Percentiles rank a stretch among this genome's conserved stretches.
Conservation (phyloP, 2,329 filamentous ascomycete genomes). For the Trichoderma sp. region DNA sequence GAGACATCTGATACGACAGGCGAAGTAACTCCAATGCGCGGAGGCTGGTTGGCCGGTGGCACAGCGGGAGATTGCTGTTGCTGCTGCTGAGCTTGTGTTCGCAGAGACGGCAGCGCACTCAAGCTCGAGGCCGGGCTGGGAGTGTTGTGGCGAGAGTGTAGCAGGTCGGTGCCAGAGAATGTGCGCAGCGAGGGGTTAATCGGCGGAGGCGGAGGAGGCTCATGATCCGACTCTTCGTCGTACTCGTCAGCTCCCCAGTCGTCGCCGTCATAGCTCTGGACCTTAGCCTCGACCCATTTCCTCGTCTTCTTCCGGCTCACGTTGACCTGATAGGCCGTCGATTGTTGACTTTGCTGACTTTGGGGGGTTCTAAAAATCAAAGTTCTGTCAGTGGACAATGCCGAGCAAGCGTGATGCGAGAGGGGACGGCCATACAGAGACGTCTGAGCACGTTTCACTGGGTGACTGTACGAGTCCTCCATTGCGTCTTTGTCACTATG, state of each 20-base stretch:
- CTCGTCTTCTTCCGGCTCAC: constrained; percentile 85
- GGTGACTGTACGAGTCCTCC: constrained; percentile 19
- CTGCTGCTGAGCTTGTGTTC: neutral
- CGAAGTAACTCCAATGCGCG: constrained; percentile 1
- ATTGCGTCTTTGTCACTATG: constrained; percentile 17
- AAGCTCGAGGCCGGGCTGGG: constrained; percentile 8
- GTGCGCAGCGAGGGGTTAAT: constrained; percentile 14
- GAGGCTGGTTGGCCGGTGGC: neutral
- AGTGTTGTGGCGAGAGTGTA: constrained; percentile 13
- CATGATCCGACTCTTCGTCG: constrained; percentile 43
- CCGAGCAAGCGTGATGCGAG: neutral
- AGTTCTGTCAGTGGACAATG: neutral
- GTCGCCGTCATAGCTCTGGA: constrained; percentile 83
- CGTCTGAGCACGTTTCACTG: constrained; percentile 16
- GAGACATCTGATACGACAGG: constrained; percentile 17
- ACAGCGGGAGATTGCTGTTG: constrained; percentile 4
- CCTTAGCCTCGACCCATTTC: constrained; percentile 92
- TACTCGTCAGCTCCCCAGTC: constrained; percentile 84
- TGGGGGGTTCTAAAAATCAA: constrained; percentile 29
- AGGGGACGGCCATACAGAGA: constrained; percentile 8
- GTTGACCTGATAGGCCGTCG: constrained; percentile 68
- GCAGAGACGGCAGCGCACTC: constrained; percentile 10
- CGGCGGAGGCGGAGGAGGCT: constrained; percentile 23
- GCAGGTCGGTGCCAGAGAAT: constrained; percentile 15
- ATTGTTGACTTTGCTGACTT: constrained; percentile 24